phyloP scores from a whole-genome alignment of 2,329 filamentous ascomycete species.

The Calonectria honghensis region DNA sequence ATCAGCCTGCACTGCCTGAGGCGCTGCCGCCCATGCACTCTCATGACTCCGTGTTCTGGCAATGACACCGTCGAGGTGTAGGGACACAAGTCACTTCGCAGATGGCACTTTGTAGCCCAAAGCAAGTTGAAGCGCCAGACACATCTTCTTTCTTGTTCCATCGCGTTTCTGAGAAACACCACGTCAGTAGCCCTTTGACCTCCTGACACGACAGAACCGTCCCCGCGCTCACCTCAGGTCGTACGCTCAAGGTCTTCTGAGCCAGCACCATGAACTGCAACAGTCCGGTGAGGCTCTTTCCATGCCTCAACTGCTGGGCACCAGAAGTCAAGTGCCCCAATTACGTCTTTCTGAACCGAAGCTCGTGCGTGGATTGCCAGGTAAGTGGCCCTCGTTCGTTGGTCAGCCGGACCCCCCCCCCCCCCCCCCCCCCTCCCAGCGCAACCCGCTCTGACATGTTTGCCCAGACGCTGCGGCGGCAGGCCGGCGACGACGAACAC shows the following conservation, averaged over 20 bases:
- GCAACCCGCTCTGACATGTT: slow-evolving; percentile 26
- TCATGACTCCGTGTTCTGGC: slow-evolving; percentile 4
- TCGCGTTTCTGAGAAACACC: slow-evolving; percentile 32
- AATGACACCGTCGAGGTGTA: slow-evolving; percentile 22
- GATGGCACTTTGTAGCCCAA: slow-evolving; percentile 23
- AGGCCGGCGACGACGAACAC: slow-evolving; percentile 41
- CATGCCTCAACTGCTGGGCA: slow-evolving; percentile 50
- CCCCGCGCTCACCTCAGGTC: slow-evolving; percentile 26
- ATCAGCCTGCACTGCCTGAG: slow-evolving; percentile 9
- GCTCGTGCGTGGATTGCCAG: slow-evolving; percentile 52
- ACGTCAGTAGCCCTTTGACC: slow-evolving; percentile 22
- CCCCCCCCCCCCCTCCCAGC: neutral
- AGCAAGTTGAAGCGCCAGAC: slow-evolving; percentile 6
- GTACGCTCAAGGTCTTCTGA: slow-evolving; percentile 32
- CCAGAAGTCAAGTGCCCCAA: slow-evolving; percentile 52
- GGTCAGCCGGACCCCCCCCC: neutral
- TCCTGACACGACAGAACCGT: slow-evolving; percentile 26
- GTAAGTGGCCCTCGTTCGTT: slow-evolving; percentile 37
- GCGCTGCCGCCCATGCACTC: neutral
- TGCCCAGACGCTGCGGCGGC: slow-evolving; percentile 39
- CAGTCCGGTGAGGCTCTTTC: slow-evolving; percentile 47
- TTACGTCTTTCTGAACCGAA: slow-evolving; percentile 52
- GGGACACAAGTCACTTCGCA: slow-evolving; percentile 25
- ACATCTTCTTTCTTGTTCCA: slow-evolving; percentile 8
- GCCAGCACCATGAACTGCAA: slow-evolving; percentile 45